Evolutionary conservation across 2,329 filamentous ascomycete species (phyloP).

Genomic region (Sporothrix globosa): DNA sequence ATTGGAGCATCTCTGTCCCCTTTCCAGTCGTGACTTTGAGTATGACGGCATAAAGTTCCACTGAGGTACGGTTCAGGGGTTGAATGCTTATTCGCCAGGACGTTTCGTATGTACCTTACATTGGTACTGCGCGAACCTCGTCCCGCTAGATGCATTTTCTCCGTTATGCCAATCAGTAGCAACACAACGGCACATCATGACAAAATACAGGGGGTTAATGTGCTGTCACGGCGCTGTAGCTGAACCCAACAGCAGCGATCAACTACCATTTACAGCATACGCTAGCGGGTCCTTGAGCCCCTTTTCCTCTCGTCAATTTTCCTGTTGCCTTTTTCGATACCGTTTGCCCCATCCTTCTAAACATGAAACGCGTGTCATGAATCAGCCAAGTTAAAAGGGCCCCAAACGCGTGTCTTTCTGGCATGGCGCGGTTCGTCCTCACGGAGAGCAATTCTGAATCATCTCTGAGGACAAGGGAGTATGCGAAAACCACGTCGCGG

Average conservation of each 20-base stretch:
- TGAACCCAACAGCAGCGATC: neutral
- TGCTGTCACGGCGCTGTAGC: neutral
- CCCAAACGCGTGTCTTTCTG: neutral
- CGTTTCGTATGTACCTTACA: neutral
- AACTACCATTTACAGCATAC: neutral
- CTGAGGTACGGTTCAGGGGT: conserved; percentile 8
- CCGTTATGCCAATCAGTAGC: neutral
- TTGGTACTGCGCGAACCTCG: neutral
- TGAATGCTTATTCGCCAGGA: neutral
- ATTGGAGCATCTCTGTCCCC: conserved; percentile 4
- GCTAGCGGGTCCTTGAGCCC: conserved; percentile 11
- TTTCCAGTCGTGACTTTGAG: neutral
- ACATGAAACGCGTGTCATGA: conserved; percentile 21
- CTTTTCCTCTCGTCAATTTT: conserved; percentile 9
- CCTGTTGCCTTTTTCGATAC: neutral
- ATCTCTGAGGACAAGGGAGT: neutral
- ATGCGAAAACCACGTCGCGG: neutral
- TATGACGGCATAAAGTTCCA: conserved; percentile 1
- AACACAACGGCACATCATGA: neutral
- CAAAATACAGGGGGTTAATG: neutral
- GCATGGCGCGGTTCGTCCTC: neutral
- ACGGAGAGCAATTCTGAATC: neutral
- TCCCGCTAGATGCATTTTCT: conserved; percentile 13
- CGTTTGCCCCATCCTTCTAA: neutral
- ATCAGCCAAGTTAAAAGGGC: neutral